phyloP scores from a whole-genome alignment of 2,329 filamentous ascomycete species.

The Fusarium burgessii region DNA sequence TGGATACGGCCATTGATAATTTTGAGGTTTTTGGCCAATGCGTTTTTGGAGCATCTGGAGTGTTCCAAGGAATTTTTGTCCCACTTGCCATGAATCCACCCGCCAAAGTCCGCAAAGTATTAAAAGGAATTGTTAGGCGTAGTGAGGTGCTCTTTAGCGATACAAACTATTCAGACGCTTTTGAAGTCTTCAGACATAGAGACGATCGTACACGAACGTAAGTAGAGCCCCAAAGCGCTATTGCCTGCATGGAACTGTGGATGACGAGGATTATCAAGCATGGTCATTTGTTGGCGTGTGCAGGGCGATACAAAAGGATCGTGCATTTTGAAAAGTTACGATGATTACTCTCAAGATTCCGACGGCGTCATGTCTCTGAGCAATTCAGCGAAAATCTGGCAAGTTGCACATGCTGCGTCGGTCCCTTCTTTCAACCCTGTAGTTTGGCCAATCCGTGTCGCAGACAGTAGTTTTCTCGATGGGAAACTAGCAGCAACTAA shows the following conservation, averaged over 20 bases:
- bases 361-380: not conserved
- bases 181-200: too few species aligned
- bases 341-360: not conserved
- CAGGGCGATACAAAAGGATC: too few species aligned
- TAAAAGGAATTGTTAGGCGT: not conserved
- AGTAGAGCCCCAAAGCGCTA: rapidly evolving
- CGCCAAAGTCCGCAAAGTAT: not conserved
- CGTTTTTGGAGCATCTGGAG: not conserved
- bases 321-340: not conserved
- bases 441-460: not conserved
- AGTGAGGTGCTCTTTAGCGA: too few species aligned
- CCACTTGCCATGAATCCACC: not conserved
- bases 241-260: too few species aligned
- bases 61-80: not conserved
- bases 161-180: too few species aligned
- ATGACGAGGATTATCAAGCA: not conserved
- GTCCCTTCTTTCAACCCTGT: too few species aligned
- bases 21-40: rapidly evolving
- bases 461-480: not conserved
- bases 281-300: not conserved
- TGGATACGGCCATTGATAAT: not conserved
- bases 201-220: not conserved
- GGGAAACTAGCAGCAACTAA: not conserved
- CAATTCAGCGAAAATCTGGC: not conserved
- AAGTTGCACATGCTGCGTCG: not conserved